Evolutionary conservation across 2,329 filamentous ascomycete species (phyloP).

Genomic region (Xylariaceae sp.): DNA sequence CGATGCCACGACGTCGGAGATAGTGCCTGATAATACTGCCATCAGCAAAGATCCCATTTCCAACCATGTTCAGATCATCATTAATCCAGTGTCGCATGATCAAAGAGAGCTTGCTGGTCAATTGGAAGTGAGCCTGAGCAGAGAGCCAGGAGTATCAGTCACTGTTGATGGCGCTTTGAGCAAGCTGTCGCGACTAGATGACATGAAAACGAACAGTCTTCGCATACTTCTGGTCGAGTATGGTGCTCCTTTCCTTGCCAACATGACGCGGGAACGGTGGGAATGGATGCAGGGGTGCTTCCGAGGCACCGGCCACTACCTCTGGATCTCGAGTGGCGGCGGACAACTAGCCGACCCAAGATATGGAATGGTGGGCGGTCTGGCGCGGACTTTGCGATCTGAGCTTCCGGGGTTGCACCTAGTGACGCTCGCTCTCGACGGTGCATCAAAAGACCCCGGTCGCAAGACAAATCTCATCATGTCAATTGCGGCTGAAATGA

Average conservation of each 20-base stretch:
- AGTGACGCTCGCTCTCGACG: constrained; percentile 8
- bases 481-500: constrained; percentile 3
- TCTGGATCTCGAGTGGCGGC: constrained; percentile 4
- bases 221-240: background rate
- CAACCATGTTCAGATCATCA: background rate
- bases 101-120: background rate
- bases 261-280: background rate
- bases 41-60: too few species aligned
- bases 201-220: too few species aligned
- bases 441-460: background rate
- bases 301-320: background rate
- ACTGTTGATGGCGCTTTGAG: background rate
- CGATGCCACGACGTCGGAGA: background rate
- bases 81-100: background rate
- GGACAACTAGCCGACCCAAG: background rate
- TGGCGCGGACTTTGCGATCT: constrained; percentile 9
- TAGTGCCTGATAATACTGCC: background rate
- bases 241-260: background rate
- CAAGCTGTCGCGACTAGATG: background rate
- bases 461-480: background rate
- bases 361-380: constrained; percentile 7
- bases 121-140: background rate
- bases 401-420: constrained; percentile 8
- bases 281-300: background rate
- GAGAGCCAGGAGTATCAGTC: background rate